Evolutionary conservation across 2,329 filamentous ascomycete genomes (phyloP).

Genomic region (Chaetomiaceae sp.): DNA sequence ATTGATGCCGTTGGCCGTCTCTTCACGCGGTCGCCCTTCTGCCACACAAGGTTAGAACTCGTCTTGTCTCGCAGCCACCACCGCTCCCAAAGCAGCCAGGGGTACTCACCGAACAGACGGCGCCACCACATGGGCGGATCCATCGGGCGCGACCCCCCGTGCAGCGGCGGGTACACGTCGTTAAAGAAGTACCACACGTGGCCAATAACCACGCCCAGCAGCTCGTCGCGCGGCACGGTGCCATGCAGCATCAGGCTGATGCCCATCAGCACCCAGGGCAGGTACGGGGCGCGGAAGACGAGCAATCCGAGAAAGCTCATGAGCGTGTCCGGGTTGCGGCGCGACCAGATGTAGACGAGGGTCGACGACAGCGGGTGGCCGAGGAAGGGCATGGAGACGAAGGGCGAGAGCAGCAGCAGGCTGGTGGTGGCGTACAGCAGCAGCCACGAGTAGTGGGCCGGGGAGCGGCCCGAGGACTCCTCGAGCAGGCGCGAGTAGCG

Average conservation of each 20-base stretch:
- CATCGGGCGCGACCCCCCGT: conserved; percentile 76
- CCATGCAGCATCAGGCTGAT: conserved; percentile 91
- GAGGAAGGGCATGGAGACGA: conserved; percentile 87
- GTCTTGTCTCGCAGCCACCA: neutral
- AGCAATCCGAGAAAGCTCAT: conserved; percentile 84
- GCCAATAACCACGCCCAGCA: conserved; percentile 89
- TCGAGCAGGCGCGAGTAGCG: conserved; percentile 93
- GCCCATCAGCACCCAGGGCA: conserved; percentile 91
- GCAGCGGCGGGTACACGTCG: conserved; percentile 89
- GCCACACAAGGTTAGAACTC: neutral
- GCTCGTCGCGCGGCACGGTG: conserved; percentile 86
- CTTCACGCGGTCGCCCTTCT: conserved; percentile 42
- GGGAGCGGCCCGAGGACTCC: conserved; percentile 84
- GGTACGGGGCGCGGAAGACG: conserved; percentile 87
- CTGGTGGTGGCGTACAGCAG: conserved; percentile 77
- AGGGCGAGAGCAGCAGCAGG: conserved; percentile 73
- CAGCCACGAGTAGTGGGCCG: conserved; percentile 93
- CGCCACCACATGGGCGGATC: conserved; percentile 90
- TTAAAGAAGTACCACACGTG: conserved; percentile 98
- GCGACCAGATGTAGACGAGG: conserved; percentile 95
- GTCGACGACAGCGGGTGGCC: conserved; percentile 90
- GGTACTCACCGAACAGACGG: conserved; percentile 61
- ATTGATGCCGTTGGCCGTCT: conserved; percentile 50
- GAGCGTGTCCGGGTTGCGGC: conserved; percentile 85
- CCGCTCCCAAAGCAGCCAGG: neutral